Conservation (phyloP, 177 flowering plant genomes). For the Tripterygium wilfordii region DNA sequence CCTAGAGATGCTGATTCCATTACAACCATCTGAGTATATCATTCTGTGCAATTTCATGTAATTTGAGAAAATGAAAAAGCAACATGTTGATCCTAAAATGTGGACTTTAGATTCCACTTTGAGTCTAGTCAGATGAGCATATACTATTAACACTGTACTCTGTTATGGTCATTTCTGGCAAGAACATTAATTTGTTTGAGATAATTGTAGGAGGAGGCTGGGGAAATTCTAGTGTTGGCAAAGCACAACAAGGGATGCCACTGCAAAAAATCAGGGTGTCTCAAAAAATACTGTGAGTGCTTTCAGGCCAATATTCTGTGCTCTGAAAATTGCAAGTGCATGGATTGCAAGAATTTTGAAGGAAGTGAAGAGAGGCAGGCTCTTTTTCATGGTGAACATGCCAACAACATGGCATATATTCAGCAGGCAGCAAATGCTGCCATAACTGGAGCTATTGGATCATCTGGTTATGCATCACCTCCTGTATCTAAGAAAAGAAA, state of each 20-base stretch:
- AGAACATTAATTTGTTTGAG: conserved; percentile 7
- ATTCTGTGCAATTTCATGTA: no score
- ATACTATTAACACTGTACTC: neutral
- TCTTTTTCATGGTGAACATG: conserved; percentile 75
- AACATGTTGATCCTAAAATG: no score
- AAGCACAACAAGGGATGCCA: conserved; percentile 95
- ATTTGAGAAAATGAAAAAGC: no score
- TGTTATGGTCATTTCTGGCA: conserved; percentile 8
- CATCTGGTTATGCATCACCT: conserved; percentile 86
- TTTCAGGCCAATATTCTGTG: conserved; percentile 89
- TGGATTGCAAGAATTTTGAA: conserved; percentile 92
- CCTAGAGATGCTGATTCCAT: no score
- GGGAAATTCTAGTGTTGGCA: conserved; percentile 45
- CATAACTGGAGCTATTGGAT: conserved; percentile 92
- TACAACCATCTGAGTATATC: no score
- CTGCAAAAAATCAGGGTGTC: conserved; percentile 94
- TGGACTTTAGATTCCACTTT: no score
- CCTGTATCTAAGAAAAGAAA: conserved; percentile 70
- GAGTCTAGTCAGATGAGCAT: no score
- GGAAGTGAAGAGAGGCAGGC: conserved; percentile 94
- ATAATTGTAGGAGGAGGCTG: conserved; percentile 55
- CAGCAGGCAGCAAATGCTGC: conserved; percentile 99
- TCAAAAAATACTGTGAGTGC: conserved; percentile 92
- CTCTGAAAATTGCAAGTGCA: conserved; percentile 87
- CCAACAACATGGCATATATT: conserved; percentile 53